A percentile compares a stretch with the other conserved stretches of the same genome.
These are phyloP conservation scores for Penicillium sp. DNA, from an alignment of 2,329 filamentous ascomycete genomes.

Conservation along the genomic window DNA sequence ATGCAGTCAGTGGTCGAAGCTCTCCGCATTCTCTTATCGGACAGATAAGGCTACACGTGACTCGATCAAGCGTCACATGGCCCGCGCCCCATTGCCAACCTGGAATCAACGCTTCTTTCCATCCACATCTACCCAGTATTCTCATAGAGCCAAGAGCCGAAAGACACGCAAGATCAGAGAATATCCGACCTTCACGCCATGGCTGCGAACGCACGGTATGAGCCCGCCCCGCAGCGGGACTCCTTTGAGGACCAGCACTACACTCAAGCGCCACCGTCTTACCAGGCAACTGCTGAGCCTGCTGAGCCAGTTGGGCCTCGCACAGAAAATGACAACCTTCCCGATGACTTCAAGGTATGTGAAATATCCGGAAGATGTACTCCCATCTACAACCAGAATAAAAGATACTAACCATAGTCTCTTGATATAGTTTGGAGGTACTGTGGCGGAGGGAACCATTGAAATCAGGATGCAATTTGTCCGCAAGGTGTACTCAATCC, in stretches of 20 bases:
- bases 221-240: slow-evolving; percentile 79
- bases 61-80: slow-evolving; percentile 17
- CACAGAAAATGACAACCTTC: slow-evolving; percentile 83
- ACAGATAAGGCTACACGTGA: slow-evolving; percentile 13
- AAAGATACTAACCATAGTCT: not conserved
- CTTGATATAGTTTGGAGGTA: slow-evolving; percentile 73
- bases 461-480: slow-evolving; percentile 97
- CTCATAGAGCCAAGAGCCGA: not conserved
- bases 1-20: not conserved
- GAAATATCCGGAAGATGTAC: not conserved
- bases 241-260: slow-evolving; percentile 72
- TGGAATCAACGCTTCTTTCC: slow-evolving; percentile 4
- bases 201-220: slow-evolving; percentile 78
- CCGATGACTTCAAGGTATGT: slow-evolving; percentile 90
- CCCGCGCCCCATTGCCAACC: slow-evolving; percentile 2
- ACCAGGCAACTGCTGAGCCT: slow-evolving; percentile 63
- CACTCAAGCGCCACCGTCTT: slow-evolving; percentile 79
- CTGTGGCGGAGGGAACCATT: slow-evolving; percentile 87
- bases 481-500: slow-evolving; percentile 95
- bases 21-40: not conserved
- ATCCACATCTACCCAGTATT: not conserved
- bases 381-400: not conserved
- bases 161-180: not conserved
- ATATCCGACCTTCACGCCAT: slow-evolving; percentile 46
- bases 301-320: slow-evolving; percentile 61